Percentiles rank a stretch among this genome's conserved stretches.
Evolutionary conservation across 495 filamentous ascomycete genomes (phyloP).

Genomic region (Elasticomyces elasticus): DNA sequence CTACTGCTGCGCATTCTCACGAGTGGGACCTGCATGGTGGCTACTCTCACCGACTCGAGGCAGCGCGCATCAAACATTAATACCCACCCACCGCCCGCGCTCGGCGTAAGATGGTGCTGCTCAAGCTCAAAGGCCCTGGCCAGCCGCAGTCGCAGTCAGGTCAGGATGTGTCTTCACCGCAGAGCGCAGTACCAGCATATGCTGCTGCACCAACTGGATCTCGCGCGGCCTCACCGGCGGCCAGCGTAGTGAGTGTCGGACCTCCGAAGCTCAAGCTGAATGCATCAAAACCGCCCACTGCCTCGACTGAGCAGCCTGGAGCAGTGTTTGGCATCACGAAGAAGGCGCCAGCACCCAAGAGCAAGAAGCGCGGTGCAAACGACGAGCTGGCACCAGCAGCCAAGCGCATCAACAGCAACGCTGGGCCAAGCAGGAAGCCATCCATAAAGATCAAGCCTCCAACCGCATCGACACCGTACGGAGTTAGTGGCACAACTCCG

Average conservation of each 20-base stretch:
- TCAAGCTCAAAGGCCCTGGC: neutral
- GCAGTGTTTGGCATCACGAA: neutral
- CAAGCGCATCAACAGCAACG: constrained; percentile 2
- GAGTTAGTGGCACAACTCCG: neutral
- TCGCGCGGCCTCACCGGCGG: neutral
- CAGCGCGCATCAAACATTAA: neutral
- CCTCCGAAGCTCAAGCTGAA: constrained; percentile 30
- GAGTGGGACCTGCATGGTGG: neutral
- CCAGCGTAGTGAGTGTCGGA: neutral
- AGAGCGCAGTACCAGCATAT: neutral
- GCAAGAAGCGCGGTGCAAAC: constrained; percentile 17
- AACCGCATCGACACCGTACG: neutral
- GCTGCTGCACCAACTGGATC: neutral
- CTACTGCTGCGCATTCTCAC: no score
- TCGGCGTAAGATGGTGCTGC: neutral
- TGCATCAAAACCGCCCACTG: constrained; percentile 22
- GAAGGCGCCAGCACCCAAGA: constrained; percentile 1
- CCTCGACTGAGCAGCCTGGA: constrained; percentile 11
- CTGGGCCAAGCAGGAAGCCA: constrained; percentile 21
- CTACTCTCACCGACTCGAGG: neutral
- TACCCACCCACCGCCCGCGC: neutral
- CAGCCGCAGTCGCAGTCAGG: neutral
- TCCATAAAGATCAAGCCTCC: constrained; percentile 7
- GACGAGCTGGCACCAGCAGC: constrained; percentile 17
- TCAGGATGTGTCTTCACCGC: no score